These are phyloP conservation scores for Mallotus repandus DNA, from an alignment of 441 rosid genomes.

Conservation along the genomic window DNA sequence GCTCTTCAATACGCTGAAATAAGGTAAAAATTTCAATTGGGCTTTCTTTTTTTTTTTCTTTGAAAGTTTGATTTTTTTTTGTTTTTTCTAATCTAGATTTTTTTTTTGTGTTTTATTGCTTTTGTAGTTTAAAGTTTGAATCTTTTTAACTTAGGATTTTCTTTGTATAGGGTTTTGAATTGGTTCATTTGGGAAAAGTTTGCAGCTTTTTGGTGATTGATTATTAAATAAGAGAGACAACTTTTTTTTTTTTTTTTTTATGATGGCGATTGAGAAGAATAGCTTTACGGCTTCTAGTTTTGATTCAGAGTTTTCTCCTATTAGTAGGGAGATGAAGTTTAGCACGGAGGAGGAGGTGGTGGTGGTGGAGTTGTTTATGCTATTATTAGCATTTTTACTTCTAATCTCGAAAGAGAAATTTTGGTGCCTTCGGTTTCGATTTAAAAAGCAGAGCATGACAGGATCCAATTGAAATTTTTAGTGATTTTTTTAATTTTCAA, in stretches of 20 bases:
- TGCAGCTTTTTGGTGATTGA: background rate
- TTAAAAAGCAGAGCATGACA: no score
- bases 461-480: no score
- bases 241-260: background rate
- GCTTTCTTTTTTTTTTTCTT: background rate
- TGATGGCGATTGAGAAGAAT: conserved; percentile 98
- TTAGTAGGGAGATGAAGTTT: no score
- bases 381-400: no score
- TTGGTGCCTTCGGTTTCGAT: no score
- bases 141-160: conserved; percentile 11
- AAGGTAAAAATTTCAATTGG: conserved; percentile 32
- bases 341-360: no score
- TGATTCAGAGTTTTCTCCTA: conserved; percentile 78
- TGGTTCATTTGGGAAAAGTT: conserved; percentile 8
- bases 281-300: conserved; percentile 72
- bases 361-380: no score
- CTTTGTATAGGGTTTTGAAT: conserved; percentile 45
- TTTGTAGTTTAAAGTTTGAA: conserved; percentile 19
- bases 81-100: background rate
- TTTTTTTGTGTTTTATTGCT: conserved; percentile 12
- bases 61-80: background rate
- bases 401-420: no score
- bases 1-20: conserved; percentile 22
- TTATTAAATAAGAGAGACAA: background rate
- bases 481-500: no score